Evolutionary conservation across 768 basidiomycete species (phyloP), one percentile per base, ranked within the genome.

Genomic region (Myochromella boudieri): DNA sequence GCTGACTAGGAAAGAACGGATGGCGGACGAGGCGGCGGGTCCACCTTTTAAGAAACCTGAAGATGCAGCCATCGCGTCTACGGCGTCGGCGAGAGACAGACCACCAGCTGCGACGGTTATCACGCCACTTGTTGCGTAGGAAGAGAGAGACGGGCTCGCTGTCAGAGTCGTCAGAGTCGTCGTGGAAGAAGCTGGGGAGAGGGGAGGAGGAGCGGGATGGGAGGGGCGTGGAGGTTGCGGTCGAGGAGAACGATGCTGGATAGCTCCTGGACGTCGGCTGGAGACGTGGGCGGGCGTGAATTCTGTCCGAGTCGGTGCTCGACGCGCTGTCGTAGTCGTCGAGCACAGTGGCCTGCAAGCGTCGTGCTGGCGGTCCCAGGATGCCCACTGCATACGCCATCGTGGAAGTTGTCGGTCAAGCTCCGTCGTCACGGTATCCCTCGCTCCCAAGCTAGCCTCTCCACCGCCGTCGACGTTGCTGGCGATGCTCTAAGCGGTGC

Each of bases 1-100:
- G 90, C 52, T 87, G 87, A 53, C 78, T 80, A 42, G 89, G 89
- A 62, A 89, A 84, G 65, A 87, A 76, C 12, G 85, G 88, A 65
- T 85, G 85, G 49, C 85, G 75, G 22, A 89, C 64, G 18, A 88
- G 55, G 42, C 72, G 70, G 46, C 81, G 71, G 32, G 79, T 60
- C 59, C 74, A 75, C 55, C 81, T 75, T 61, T 79, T 83, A 46
- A 81, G 46, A 12, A 72, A 63, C 52, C 84, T 74, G 42, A 77
- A 58, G 27, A 74, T 56, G 43, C 70, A 67, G 41, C 74, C 68
- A 29, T 74, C 70, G 57, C 80, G 67, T 53, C 71, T 75, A 52
- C 82, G 74, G 32, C 84, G 71, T 39, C 83, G 71, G 32, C 71
- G 73, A 15, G 75, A 68, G 37, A 63, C 63, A 26, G 63, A 62